These are phyloP conservation scores for Leccinum boreale DNA, from an alignment of 768 basidiomycete species.

Conservation along the genomic window DNA sequence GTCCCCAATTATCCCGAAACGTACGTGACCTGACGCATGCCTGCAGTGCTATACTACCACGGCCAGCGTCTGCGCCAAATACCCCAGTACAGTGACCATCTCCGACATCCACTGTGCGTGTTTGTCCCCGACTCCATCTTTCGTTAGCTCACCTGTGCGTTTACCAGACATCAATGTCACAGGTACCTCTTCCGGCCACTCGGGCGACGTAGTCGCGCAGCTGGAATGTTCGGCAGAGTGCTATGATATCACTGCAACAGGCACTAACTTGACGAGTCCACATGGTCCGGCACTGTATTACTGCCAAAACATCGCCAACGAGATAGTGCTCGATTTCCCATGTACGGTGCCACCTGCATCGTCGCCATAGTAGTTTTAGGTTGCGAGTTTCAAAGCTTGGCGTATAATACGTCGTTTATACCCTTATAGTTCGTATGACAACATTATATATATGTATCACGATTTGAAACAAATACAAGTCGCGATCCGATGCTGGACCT, in stretches of 20 bases:
- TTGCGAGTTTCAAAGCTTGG: too few species aligned
- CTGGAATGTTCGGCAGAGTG: slow-evolving; percentile 41
- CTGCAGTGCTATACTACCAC: slow-evolving; percentile 36
- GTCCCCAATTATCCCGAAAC: too few species aligned
- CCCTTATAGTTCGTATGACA: too few species aligned
- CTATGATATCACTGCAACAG: slow-evolving; percentile 36
- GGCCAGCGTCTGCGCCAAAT: slow-evolving; percentile 35
- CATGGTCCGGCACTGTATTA: slow-evolving; percentile 33
- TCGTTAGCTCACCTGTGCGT: too few species aligned
- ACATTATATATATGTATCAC: too few species aligned
- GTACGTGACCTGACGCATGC: background rate
- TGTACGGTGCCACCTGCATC: slow-evolving; percentile 16
- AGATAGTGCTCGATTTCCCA: slow-evolving; percentile 28
- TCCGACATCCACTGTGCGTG: slow-evolving; percentile 42
- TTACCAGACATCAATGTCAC: slow-evolving; percentile 36
- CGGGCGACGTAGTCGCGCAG: slow-evolving; percentile 38
- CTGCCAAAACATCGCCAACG: slow-evolving; percentile 36
- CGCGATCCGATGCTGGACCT: too few species aligned
- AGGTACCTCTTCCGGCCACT: slow-evolving; percentile 41
- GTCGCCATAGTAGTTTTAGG: background rate
- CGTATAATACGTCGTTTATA: too few species aligned
- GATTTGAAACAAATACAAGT: too few species aligned
- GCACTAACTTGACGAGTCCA: slow-evolving; percentile 24
- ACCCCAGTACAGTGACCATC: slow-evolving; percentile 35
- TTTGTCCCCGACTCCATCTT: background rate